A percentile compares a stretch with the other conserved stretches of the same genome.
Conservation (phyloP, 257 asterid genomes). For the Hygrophila difformis region DNA sequence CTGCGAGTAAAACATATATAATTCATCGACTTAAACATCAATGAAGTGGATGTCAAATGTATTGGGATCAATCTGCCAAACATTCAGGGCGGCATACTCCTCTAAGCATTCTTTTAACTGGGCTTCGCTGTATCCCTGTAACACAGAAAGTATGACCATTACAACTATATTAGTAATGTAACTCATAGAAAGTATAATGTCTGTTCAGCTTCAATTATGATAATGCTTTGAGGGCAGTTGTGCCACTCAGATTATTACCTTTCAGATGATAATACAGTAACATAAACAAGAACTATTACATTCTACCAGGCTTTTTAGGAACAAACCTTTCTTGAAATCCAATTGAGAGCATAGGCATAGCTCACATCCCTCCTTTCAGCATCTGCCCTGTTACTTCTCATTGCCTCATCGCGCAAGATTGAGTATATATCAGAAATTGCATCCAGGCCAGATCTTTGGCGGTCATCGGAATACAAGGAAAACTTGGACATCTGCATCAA, state of each 20-base stretch:
- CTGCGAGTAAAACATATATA: no score
- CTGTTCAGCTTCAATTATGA: no score
- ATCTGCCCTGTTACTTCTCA: conserved; percentile 64
- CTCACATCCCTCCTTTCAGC: conserved; percentile 80
- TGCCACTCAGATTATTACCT: no score
- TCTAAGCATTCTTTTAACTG: conserved; percentile 92
- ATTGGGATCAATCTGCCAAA: conserved; percentile 98
- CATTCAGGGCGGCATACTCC: conserved; percentile 94
- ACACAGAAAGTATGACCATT: no score
- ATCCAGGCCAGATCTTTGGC: conserved; percentile 82
- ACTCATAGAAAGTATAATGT: no score
- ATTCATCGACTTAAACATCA: conserved; percentile 57
- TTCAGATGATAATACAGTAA: no score
- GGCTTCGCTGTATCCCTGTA: conserved; percentile 96
- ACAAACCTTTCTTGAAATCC: conserved; percentile 97
- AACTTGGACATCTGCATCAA: conserved; percentile 99
- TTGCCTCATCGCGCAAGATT: conserved; percentile 90
- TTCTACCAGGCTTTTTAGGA: background rate
- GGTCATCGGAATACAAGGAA: conserved; percentile 92
- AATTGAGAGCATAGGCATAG: conserved; percentile 94
- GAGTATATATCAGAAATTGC: conserved; percentile 97
- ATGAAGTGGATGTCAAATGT: conserved; percentile 81
- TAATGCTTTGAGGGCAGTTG: no score
- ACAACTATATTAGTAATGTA: no score
- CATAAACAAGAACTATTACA: background rate